These are phyloP conservation scores for Condylostoma magnum DNA, from an alignment of 169 alveolate genomes.

Conservation along the genomic window DNA sequence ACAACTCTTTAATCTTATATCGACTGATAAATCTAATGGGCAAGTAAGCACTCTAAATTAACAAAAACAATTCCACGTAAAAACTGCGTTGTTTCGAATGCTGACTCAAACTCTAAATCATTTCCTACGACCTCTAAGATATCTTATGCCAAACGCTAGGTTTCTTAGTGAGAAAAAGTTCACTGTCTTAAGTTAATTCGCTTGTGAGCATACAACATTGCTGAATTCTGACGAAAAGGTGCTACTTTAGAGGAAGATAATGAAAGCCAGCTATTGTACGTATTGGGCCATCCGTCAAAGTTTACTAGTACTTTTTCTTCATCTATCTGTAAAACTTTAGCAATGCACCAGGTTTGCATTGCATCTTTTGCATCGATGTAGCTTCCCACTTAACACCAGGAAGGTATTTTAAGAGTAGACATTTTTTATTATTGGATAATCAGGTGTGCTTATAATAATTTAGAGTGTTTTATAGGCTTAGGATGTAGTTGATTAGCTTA, in stretches of 20 bases:
- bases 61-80: slow-evolving; percentile 44
- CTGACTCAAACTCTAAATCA: slow-evolving; percentile 27
- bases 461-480: no score
- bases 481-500: no score
- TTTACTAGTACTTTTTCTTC: slow-evolving; percentile 29
- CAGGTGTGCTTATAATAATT: no score
- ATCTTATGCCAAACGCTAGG: background rate
- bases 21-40: background rate
- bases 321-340: slow-evolving; percentile 18
- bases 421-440: no score
- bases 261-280: slow-evolving; percentile 46
- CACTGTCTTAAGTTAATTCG: background rate
- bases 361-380: slow-evolving; percentile 53
- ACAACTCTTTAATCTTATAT: slow-evolving; percentile 18
- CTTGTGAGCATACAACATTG: slow-evolving; percentile 44
- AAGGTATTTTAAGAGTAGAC: no score
- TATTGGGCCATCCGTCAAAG: slow-evolving; percentile 55
- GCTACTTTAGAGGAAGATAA: slow-evolving; percentile 41
- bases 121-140: slow-evolving; percentile 19
- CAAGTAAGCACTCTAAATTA: slow-evolving; percentile 35
- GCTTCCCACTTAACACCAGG: slow-evolving; percentile 30
- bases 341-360: slow-evolving; percentile 52
- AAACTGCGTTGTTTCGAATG: slow-evolving; percentile 44
- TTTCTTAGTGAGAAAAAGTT: background rate
- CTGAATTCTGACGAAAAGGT: slow-evolving; percentile 52